phyloP scores from a whole-genome alignment of 1,284 basidiomycete species.

The Apiotrichum mycotoxinovorans region DNA sequence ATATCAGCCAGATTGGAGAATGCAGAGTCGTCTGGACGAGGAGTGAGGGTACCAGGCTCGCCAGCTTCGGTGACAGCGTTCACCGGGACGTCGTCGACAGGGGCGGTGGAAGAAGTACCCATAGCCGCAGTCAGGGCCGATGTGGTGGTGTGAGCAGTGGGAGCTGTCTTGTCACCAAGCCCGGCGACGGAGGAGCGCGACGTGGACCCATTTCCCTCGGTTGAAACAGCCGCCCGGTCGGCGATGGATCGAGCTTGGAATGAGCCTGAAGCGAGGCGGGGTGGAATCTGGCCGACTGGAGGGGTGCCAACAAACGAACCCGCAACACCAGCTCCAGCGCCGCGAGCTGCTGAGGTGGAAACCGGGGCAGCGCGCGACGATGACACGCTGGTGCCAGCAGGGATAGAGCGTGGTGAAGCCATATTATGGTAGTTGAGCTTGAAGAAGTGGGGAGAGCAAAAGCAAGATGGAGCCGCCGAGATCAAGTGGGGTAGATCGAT shows the following conservation, averaged over 20 bases:
- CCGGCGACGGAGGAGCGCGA: constrained; percentile 1
- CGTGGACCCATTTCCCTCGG: background rate
- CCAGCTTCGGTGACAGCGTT: background rate
- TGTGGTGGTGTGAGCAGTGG: background rate
- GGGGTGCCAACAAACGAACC: constrained; percentile 12
- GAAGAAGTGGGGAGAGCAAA: background rate
- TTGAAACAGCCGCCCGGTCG: background rate
- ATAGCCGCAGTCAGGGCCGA: constrained; percentile 17
- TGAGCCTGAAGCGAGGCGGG: constrained; percentile 5
- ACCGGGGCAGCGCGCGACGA: background rate
- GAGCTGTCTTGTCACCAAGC: constrained; percentile 9
- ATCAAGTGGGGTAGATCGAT: background rate
- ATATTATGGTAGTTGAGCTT: background rate
- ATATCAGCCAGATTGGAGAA: constrained; percentile 45
- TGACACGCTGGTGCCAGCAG: background rate
- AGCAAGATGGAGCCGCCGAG: background rate
- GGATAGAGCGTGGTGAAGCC: constrained; percentile 1
- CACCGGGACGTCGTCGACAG: background rate
- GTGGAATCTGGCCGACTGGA: constrained; percentile 14
- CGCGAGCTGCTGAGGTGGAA: background rate
- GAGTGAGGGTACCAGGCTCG: constrained; percentile 3
- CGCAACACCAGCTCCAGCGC: background rate
- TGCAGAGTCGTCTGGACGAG: constrained; percentile 28
- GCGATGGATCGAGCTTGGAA: constrained; percentile 7
- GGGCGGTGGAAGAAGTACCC: background rate